Evolutionary conservation across 305 asterid species (phyloP), one percentile per base, ranked within the genome.

Genomic region (Fraxinus albicans): DNA sequence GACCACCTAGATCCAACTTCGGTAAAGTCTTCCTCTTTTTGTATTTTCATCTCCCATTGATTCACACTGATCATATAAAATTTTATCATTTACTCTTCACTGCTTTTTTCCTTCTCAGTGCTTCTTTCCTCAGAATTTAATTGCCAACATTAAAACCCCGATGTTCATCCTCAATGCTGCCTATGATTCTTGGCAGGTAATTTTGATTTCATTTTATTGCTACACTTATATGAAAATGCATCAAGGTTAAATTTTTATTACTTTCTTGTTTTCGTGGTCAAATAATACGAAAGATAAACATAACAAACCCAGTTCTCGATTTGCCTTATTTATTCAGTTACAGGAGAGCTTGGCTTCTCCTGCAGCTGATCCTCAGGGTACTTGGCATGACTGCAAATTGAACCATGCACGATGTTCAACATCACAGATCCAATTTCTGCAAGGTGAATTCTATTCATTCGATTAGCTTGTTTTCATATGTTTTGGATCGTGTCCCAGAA

Each of bases 111-210:
- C 40, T 79, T 63, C 79, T 55, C 91, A 91, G 95, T 91, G 94
- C 84, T 91, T 91, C 89, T 91, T 91, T 81, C 95, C 95, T 12
- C 90, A 91, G 87, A 91, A 91, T 84, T 31, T 89, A 79, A 82
- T 91, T 65, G 76, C 81, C 81, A 83, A 77, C 83, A 81, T 90
- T 78, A 81, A 19, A 84, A 90, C 92, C 58, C 95, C 95, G 40
- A 79, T 91, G 60, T 91, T 91, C 83, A 58, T 91, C 76, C 92
- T 91, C 35, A 91, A 91, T 47, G 87, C 94, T 3, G 94, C 90
- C 42, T 91, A 91, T 76, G 95, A 91, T 88, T 90, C 93, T 77
- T 91, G 94, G 95, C 95, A 91, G 94, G 95, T 90, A 86, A 73
- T 76, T 13, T 3, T 3, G 47, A 4, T 67, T 40, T 19, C 27